These are phyloP conservation scores for Thielaviopsis populi DNA, from an alignment of 2,329 filamentous ascomycete genomes.

Conservation along the genomic window DNA sequence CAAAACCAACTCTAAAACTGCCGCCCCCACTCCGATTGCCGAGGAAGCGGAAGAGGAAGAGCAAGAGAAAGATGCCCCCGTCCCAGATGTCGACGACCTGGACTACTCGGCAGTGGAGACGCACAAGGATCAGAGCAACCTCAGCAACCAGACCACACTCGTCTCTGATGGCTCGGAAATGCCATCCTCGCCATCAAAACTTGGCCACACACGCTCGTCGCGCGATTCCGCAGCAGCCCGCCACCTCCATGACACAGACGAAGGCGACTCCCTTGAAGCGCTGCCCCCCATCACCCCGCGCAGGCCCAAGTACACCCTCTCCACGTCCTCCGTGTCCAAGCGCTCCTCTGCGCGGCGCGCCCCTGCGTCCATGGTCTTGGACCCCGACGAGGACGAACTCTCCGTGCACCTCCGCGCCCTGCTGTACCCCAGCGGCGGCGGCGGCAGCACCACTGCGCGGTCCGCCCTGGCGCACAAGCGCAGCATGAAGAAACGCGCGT, in stretches of 20 bases:
- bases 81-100: neutral
- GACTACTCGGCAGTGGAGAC: too few relatives aligned
- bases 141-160: neutral
- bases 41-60: neutral
- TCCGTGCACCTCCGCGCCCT: conserved; percentile 23
- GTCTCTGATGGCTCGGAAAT: neutral
- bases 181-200: neutral
- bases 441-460: too few relatives aligned
- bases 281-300: conserved; percentile 19
- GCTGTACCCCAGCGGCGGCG: neutral
- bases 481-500: neutral
- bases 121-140: neutral
- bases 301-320: conserved; percentile 22
- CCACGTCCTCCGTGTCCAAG: conserved; percentile 23
- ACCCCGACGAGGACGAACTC: conserved; percentile 27
- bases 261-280: neutral
- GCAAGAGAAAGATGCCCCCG: neutral
- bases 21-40: neutral
- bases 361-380: conserved; percentile 29
- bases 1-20: neutral
- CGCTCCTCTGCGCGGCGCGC: conserved; percentile 25
- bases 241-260: neutral
- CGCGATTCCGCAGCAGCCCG: neutral
- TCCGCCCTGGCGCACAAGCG: too few relatives aligned
- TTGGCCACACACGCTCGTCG: neutral